Evolutionary conservation across 495 filamentous ascomycete species (phyloP).

Genomic region (Extremus antarcticus): DNA sequence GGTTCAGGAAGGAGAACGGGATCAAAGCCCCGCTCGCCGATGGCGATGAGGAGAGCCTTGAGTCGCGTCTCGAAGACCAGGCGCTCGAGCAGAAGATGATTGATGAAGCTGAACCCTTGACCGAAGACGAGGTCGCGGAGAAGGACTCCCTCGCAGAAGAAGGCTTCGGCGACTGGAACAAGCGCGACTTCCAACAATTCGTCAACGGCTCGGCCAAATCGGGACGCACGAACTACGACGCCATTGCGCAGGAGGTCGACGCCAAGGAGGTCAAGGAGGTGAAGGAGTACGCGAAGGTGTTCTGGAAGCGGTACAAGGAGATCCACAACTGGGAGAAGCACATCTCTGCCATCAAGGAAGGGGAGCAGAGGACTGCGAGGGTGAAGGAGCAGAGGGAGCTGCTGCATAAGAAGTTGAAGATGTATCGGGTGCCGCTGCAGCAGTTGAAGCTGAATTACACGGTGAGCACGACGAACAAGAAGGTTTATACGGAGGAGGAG

Average conservation of each 20-base stretch:
- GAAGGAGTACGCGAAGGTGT: constrained; percentile 79
- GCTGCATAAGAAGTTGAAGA: constrained; percentile 85
- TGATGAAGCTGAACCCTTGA: constrained; percentile 78
- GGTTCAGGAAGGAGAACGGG: constrained; percentile 86
- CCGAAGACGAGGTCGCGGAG: constrained; percentile 76
- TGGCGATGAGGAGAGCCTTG: constrained; percentile 70
- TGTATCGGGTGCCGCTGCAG: constrained; percentile 92
- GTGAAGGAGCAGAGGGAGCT: constrained; percentile 88
- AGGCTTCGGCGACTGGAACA: constrained; percentile 90
- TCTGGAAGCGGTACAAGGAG: constrained; percentile 86
- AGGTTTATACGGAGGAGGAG: constrained; percentile 98
- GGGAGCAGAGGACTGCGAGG: constrained; percentile 80
- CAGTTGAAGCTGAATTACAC: constrained; percentile 98
- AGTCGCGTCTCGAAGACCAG: constrained; percentile 75
- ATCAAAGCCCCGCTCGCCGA: constrained; percentile 84
- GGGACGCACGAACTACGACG: constrained; percentile 70
- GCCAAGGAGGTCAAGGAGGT: constrained; percentile 79
- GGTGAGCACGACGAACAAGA: constrained; percentile 98
- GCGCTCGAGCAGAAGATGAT: constrained; percentile 84
- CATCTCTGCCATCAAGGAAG: constrained; percentile 74
- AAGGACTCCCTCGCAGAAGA: constrained; percentile 69
- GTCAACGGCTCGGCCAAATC: constrained; percentile 88
- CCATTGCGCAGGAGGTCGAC: constrained; percentile 83
- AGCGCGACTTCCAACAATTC: constrained; percentile 96
- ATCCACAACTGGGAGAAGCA: constrained; percentile 83